These are phyloP conservation scores for Microdochium bolleyi DNA, from an alignment of 2,329 filamentous ascomycete species.

Conservation along the genomic window DNA sequence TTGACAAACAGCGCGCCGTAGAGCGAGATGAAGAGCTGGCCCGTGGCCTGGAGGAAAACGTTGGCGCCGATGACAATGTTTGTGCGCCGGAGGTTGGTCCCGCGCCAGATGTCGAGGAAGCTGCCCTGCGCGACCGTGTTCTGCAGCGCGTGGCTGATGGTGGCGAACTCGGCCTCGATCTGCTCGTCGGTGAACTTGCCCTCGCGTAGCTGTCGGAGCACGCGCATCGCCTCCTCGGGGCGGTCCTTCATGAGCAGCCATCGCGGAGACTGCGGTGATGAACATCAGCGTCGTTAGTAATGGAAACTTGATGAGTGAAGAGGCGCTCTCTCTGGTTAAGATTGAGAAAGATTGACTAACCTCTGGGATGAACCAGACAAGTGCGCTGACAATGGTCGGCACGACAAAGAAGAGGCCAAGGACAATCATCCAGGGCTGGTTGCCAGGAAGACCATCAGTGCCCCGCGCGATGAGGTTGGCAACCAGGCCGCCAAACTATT, in stretches of 20 bases:
- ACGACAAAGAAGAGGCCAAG: conserved; percentile 25
- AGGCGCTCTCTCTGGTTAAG: too few species aligned
- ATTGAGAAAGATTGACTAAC: background rate
- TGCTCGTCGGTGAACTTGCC: conserved; percentile 13
- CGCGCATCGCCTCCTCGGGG: conserved; percentile 17
- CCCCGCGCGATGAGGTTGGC: conserved; percentile 18
- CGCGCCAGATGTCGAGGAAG: conserved; percentile 18
- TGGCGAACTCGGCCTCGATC: conserved; percentile 11
- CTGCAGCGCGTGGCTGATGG: conserved; percentile 12
- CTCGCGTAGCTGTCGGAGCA: conserved; percentile 14
- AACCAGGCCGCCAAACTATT: conserved; percentile 6
- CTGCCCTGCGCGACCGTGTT: conserved; percentile 23
- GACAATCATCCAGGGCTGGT: conserved; percentile 23
- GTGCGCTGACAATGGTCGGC: conserved; percentile 15
- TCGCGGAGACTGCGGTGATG: conserved; percentile 2
- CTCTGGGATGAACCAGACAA: conserved; percentile 21
- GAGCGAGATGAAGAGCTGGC: conserved; percentile 17
- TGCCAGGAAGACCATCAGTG: conserved; percentile 17
- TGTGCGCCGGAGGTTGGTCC: conserved; percentile 1
- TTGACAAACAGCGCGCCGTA: conserved; percentile 22
- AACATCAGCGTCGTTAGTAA: too few species aligned
- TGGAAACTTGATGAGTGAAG: too few species aligned
- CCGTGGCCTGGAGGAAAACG: conserved; percentile 21
- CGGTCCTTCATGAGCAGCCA: conserved; percentile 17
- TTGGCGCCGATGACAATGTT: conserved; percentile 9